Base-by-base conservation (phyloP, 176 grass and related monocot species). In the Panicum miliaceum region DNA sequence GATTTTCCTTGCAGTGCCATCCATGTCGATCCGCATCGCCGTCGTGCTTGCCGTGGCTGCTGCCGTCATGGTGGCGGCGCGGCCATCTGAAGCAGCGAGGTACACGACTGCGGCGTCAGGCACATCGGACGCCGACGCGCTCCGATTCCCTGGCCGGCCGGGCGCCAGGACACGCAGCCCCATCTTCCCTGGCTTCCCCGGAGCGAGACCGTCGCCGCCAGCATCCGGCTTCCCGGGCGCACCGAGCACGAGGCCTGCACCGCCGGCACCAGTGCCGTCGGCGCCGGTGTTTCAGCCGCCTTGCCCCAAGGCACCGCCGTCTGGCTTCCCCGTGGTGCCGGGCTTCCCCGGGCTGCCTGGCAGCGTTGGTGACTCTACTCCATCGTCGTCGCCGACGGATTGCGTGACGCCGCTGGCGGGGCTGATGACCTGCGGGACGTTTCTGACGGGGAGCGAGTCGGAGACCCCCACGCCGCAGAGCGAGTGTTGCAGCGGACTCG, bases 401-500 rank as follows among this genome's bases (percentile, higher is more conserved):
- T 89, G 87, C 87, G 82, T 89, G 87, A 85, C 87, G n/a, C 71
- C 77, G 19, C 82, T 89, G 14, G 82, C 87, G 62, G 82, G 62
- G 62, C 82, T 89, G 23, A 89, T 85, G 82, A 89, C 87, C 12
- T 89, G 88, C 77, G 77, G 82, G 68, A 26, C 88, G 51, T 85
- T 89, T 71, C 71, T 89, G 63, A 89, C 88, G 29, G 88, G 88
- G 53, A 81, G 71, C 63, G 71, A 54, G 23, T 0, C 77, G 13
- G 83, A 89, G 6, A 89, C 82, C 34, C 88, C 88, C 27, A 77
- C 88, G 35, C 88, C 88, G 19, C 41, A 62, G 71, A 85, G 88
- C 82, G 82, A 89, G 4, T 89, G 88, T 71, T 89, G 88, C 63
- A 12, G 5, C 23, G 88, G 83, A 1, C 78, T 90, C 10, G 22